phyloP scores from a whole-genome alignment of 2,329 filamentous ascomycete genomes.

The Aspergillus novoparasiticus region DNA sequence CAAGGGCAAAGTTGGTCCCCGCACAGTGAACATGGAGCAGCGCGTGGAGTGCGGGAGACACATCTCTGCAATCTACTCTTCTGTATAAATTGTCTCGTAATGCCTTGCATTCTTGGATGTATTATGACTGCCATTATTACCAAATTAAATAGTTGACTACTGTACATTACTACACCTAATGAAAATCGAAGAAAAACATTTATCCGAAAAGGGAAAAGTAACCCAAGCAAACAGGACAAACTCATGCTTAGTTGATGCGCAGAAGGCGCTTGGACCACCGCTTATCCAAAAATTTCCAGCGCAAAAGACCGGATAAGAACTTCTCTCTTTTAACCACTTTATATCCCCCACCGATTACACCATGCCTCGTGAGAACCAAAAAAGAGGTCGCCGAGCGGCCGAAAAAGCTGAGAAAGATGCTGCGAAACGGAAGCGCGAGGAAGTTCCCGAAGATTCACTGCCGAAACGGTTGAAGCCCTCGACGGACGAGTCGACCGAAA shows the following conservation, averaged over 20 bases:
- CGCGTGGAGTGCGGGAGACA: constrained; percentile 82
- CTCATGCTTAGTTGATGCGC: constrained; percentile 8
- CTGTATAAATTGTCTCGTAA: constrained; percentile 41
- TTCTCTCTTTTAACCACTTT: constrained; percentile 5
- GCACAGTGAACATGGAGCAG: constrained; percentile 78
- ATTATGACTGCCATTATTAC: constrained; percentile 8
- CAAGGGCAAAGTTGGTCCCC: constrained; percentile 68
- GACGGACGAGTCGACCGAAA: constrained; percentile 24
- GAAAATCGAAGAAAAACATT: not conserved
- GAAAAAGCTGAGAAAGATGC: constrained; percentile 43
- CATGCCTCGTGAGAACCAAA: constrained; percentile 53
- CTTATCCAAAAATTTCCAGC: constrained; percentile 40
- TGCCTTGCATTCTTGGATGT: constrained; percentile 14
- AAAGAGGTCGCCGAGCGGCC: constrained; percentile 49
- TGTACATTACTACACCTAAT: constrained; percentile 2
- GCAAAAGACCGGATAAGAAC: constrained; percentile 1
- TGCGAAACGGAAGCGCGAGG: constrained; percentile 41
- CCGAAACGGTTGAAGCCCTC: constrained; percentile 44
- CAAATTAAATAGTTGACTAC: not conserved
- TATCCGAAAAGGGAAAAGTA: not conserved
- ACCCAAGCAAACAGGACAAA: constrained; percentile 10
- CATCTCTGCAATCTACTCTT: constrained; percentile 81
- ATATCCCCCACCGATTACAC: constrained; percentile 13
- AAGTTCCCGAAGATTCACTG: constrained; percentile 32
- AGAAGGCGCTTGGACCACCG: constrained; percentile 38